Evolutionary conservation across 2,329 filamentous ascomycete genomes (phyloP), one percentile per base, ranked within the genome.

Genomic region (Aurifilum marmelostoma): DNA sequence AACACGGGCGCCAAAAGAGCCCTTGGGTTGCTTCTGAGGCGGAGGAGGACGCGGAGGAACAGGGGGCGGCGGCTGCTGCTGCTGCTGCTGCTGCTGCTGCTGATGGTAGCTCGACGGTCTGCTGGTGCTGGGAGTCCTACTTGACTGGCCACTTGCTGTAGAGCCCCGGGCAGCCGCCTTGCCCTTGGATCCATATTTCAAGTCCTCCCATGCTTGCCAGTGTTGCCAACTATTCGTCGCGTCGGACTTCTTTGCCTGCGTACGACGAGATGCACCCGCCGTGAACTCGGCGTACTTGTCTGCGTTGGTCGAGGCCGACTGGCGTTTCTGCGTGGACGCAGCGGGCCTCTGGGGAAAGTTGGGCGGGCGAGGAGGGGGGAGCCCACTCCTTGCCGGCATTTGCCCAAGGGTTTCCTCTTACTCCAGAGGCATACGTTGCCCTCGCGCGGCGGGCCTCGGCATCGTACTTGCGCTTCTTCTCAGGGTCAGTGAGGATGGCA

Each of bases 401-500:
- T 67, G 82, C 78, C 84, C 85, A 89, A 0, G 87, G 87, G 73
- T 89, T 89, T 18, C 87, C 87, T 71, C 77, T 83, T 41, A 88
- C 84, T 12, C 86, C 86, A 29, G 87, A 88, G 11, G 85, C 80
- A 24, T 87, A 88, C 9, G 85, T 79, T n/a, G 75, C 77, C 2
- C 84, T 80, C 69, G 81, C 84, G 68, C 83, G 79, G 21, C 77
- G 79, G 63, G 83, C 80, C 39, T 82, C 79, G 16, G 82, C 80
- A 75, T 89, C 86, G 71, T 88, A 88, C 67, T 85, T 86, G 39
- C 81, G 77, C 71, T 83, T 87, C 66, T 81, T 77, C 2, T 81
- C 79, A 1, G 84, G 81, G 69, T 87, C 85, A 34, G 80, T 83
- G 18, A 89, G 79, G 66, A 97, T 85, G 77, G 97, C 94, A 76